Conservation (phyloP, 768 basidiomycete species). For the Phaeolepiota aurea region DNA sequence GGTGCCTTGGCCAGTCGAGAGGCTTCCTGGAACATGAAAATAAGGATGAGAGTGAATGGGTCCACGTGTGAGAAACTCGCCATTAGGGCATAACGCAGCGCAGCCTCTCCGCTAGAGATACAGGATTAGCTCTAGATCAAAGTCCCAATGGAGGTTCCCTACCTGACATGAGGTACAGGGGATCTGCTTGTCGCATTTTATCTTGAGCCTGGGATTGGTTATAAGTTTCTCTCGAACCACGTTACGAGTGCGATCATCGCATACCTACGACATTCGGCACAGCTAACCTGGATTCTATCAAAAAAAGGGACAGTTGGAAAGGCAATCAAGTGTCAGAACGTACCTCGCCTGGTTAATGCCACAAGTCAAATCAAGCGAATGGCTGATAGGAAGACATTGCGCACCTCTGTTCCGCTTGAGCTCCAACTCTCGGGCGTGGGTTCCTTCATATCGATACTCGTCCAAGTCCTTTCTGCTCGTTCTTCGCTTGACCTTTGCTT, state of each 20-base stretch:
- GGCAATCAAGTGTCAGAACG: slow-evolving; percentile 3
- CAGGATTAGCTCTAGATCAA: not conserved
- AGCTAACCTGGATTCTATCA: slow-evolving; percentile 45
- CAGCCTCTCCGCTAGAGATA: slow-evolving; percentile 51
- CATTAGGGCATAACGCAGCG: slow-evolving; percentile 64
- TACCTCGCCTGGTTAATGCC: slow-evolving; percentile 16
- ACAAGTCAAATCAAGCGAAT: no score
- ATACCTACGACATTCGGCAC: slow-evolving; percentile 65
- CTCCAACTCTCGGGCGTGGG: slow-evolving; percentile 60
- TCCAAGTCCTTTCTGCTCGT: slow-evolving; percentile 40
- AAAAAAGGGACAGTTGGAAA: not conserved
- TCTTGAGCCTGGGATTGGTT: slow-evolving; percentile 48
- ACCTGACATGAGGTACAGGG: slow-evolving; percentile 75
- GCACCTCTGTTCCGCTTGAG: slow-evolving; percentile 61
- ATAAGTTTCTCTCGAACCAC: not conserved
- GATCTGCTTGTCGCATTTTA: slow-evolving; percentile 78
- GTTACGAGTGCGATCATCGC: slow-evolving; percentile 3
- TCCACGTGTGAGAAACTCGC: slow-evolving; percentile 22
- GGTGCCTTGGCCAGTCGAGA: slow-evolving; percentile 76
- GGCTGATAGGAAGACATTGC: slow-evolving; percentile 9
- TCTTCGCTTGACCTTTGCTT: slow-evolving; percentile 41
- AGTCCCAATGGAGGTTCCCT: slow-evolving; percentile 10
- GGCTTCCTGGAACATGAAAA: slow-evolving; percentile 37
- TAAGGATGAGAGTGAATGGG: slow-evolving; percentile 1
- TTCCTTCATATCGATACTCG: slow-evolving; percentile 40